Percentiles rank a stretch among this genome's conserved stretches.
Conservation (phyloP, 805 yeast species). For the Wickerhamomyces mucosus region DNA sequence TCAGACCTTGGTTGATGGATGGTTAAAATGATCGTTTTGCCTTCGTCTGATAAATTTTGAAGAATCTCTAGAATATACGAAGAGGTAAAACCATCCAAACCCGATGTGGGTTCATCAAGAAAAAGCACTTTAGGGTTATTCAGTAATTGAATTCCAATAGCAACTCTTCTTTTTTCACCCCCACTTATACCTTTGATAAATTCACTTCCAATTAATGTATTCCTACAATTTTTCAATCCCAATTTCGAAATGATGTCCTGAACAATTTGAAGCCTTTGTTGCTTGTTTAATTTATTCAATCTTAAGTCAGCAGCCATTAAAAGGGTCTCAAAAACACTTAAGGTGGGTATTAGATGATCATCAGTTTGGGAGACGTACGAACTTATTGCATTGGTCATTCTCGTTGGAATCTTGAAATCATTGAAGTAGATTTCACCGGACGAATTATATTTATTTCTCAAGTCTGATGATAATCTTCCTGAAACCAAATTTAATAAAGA, state of each 20-base stretch:
- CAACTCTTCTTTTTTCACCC: constrained; percentile 77
- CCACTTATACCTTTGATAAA: constrained; percentile 64
- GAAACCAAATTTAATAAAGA: constrained; percentile 56
- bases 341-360: constrained; percentile 55
- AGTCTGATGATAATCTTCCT: constrained; percentile 38
- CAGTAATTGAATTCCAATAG: constrained; percentile 72
- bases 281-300: constrained; percentile 34
- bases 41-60: constrained; percentile 44
- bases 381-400: constrained; percentile 38
- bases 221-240: constrained; percentile 71
- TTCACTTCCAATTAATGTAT: constrained; percentile 59
- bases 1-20: constrained; percentile 84
- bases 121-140: constrained; percentile 65
- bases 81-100: constrained; percentile 76
- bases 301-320: constrained; percentile 63
- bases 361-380: constrained; percentile 83
- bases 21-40: constrained; percentile 65
- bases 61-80: constrained; percentile 57
- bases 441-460: constrained; percentile 17
- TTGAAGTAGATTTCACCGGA: constrained; percentile 40
- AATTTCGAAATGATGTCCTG: constrained; percentile 48
- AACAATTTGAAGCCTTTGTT: constrained; percentile 39
- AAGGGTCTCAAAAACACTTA: constrained; percentile 75
- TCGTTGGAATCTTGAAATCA: constrained; percentile 23
- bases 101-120: constrained; percentile 87